Conservation (phyloP, 2,329 filamentous ascomycete species). For the Stemphylium beticola region DNA sequence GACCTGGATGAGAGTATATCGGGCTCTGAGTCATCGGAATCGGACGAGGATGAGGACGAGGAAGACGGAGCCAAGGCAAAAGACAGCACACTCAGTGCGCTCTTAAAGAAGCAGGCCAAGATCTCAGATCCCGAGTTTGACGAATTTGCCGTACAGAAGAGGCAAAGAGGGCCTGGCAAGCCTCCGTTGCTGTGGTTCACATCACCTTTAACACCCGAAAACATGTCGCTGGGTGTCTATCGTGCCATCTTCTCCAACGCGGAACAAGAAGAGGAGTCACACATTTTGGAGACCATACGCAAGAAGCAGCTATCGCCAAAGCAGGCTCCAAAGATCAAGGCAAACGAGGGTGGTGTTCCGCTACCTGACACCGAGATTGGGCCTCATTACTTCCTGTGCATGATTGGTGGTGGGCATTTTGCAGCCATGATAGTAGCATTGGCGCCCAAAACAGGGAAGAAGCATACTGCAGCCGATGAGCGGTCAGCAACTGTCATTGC, state of each 20-base stretch:
- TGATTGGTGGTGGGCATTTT: conserved; percentile 98
- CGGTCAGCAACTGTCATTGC: conserved; percentile 86
- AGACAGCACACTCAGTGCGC: conserved; percentile 73
- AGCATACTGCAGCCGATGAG: conserved; percentile 73
- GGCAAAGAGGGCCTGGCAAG: conserved; percentile 65
- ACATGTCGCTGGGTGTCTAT: conserved; percentile 86
- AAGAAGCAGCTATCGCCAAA: conserved; percentile 78
- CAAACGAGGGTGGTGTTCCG: conserved; percentile 64
- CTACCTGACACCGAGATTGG: conserved; percentile 66
- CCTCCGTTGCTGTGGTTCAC: conserved; percentile 85
- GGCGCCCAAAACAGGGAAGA: conserved; percentile 77
- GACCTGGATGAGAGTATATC: conserved; percentile 91
- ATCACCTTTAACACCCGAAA: conserved; percentile 74
- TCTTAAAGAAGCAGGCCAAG: conserved; percentile 83
- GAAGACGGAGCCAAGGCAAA: conserved; percentile 57
- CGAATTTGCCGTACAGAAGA: conserved; percentile 55
- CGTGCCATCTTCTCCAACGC: conserved; percentile 75
- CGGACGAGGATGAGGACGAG: conserved; percentile 73
- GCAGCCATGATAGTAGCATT: conserved; percentile 94
- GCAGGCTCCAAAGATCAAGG: conserved; percentile 53
- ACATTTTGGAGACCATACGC: conserved; percentile 71
- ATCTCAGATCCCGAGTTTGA: conserved; percentile 65
- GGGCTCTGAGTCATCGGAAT: conserved; percentile 77
- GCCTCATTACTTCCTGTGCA: conserved; percentile 93
- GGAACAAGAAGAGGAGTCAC: conserved; percentile 69